Conservation (phyloP, 129 eudicot genomes). For the Centrapalus pauciflorus region DNA sequence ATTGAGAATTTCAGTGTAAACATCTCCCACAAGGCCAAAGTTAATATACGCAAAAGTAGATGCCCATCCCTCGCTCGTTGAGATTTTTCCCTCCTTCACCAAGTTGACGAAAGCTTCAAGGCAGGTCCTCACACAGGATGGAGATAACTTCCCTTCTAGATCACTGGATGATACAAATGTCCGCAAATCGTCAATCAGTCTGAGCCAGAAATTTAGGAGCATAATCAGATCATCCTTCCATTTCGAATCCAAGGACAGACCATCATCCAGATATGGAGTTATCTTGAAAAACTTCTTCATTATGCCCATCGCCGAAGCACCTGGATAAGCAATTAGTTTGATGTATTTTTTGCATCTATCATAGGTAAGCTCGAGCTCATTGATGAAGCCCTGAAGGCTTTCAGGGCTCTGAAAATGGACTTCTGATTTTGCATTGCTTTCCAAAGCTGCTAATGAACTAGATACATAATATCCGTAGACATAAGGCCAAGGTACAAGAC, state of each 20-base stretch:
- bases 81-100: constrained; percentile 46
- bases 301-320: constrained; percentile 36
- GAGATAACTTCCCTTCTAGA: constrained; percentile 41
- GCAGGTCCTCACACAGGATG: constrained; percentile 41
- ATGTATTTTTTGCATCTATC: constrained; percentile 56
- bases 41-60: constrained; percentile 39
- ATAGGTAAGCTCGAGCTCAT: constrained; percentile 63
- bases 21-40: constrained; percentile 35
- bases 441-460: constrained; percentile 44
- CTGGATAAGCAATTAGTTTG: constrained; percentile 39
- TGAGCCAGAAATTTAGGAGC: constrained; percentile 68
- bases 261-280: constrained; percentile 36
- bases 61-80: constrained; percentile 65
- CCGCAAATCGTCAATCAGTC: constrained; percentile 51
- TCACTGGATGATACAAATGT: constrained; percentile 26
- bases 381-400: constrained; percentile 44
- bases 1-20: constrained; percentile 38
- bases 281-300: constrained; percentile 58
- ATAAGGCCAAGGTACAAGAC: constrained; percentile 59
- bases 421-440: constrained; percentile 46
- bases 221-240: constrained; percentile 66
- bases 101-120: constrained; percentile 51
- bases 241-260: constrained; percentile 32
- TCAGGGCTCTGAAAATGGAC: constrained; percentile 50
- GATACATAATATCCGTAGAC: constrained; percentile 62